Conservation (phyloP, 306 rosid genomes). For the Dicorynia guianensis region DNA sequence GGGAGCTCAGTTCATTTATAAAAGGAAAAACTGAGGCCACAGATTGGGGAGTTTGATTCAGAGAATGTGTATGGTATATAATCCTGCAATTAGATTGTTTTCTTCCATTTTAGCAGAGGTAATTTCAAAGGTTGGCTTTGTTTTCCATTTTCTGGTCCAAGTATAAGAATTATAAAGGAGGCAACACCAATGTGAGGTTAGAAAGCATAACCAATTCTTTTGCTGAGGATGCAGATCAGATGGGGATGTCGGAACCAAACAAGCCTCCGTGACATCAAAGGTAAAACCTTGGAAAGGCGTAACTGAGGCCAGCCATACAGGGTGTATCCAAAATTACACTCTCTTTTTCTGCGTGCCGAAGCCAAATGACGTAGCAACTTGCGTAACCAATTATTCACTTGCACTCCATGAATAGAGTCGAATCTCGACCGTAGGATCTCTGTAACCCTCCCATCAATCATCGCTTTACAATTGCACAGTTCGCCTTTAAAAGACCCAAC, state of each 20-base stretch:
- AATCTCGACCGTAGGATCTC: not conserved
- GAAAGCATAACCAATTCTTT: not conserved
- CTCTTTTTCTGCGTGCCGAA: not conserved
- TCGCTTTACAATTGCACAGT: too few relatives aligned
- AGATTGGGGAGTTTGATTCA: not conserved
- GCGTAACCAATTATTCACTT: not conserved
- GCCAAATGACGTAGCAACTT: not conserved
- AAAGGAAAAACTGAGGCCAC: not conserved
- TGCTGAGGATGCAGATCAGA: not conserved
- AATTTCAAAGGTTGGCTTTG: not conserved
- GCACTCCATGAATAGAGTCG: not conserved
- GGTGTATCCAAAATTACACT: not conserved
- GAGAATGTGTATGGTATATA: too few relatives aligned
- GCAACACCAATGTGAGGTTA: too few relatives aligned
- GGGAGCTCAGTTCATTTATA: too few relatives aligned
- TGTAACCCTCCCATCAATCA: not conserved
- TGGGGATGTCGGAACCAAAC: not conserved
- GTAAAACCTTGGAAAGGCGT: too few relatives aligned
- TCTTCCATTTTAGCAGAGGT: not conserved
- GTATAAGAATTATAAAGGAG: too few relatives aligned
- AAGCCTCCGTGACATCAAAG: not conserved
- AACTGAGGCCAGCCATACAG: too few relatives aligned
- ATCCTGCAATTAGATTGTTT: slow-evolving; percentile 20
- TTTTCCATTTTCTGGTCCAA: too few relatives aligned
- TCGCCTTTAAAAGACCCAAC: too few relatives aligned